A percentile compares a stretch with the other conserved stretches of the same genome.
Conservation (phyloP, 2,329 filamentous ascomycete genomes). For the Pseudogymnoascus sp. region DNA sequence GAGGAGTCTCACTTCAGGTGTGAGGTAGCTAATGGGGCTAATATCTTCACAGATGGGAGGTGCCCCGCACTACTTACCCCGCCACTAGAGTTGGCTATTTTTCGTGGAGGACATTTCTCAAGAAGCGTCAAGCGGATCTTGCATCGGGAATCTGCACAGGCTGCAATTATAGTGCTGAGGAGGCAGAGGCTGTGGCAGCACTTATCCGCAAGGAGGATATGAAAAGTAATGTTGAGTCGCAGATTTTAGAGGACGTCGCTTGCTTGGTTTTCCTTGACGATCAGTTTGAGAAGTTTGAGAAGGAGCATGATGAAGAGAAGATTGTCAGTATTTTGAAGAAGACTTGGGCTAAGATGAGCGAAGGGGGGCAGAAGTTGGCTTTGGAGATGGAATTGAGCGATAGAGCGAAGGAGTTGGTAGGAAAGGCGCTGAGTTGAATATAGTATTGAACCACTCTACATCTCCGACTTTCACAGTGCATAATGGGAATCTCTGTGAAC, state of each 20-base stretch:
- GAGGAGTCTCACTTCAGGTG: neutral
- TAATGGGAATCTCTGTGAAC: neutral
- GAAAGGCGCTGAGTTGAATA: slow-evolving; percentile 43
- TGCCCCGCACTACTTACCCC: slow-evolving; percentile 64
- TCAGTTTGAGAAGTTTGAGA: slow-evolving; percentile 74
- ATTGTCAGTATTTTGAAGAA: slow-evolving; percentile 61
- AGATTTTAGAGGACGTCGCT: slow-evolving; percentile 75
- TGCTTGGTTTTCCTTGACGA: slow-evolving; percentile 83
- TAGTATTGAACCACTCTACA: neutral
- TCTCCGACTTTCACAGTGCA: neutral
- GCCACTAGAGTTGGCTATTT: slow-evolving; percentile 70
- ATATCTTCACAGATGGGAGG: slow-evolving; percentile 55
- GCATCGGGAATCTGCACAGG: slow-evolving; percentile 43
- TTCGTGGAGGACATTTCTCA: slow-evolving; percentile 66
- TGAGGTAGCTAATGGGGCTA: neutral
- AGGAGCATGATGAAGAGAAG: slow-evolving; percentile 65
- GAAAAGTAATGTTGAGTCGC: slow-evolving; percentile 54
- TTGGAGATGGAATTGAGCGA: slow-evolving; percentile 56
- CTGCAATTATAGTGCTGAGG: slow-evolving; percentile 33
- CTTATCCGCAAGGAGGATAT: slow-evolving; percentile 73
- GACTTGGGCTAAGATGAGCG: slow-evolving; percentile 70
- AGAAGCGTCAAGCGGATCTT: slow-evolving; percentile 61
- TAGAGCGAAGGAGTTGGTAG: slow-evolving; percentile 50
- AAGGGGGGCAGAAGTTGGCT: slow-evolving; percentile 53
- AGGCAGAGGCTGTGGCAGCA: slow-evolving; percentile 54